These are phyloP conservation scores for Diplodia intermedia DNA, from an alignment of 2,329 filamentous ascomycete genomes.

Conservation along the genomic window DNA sequence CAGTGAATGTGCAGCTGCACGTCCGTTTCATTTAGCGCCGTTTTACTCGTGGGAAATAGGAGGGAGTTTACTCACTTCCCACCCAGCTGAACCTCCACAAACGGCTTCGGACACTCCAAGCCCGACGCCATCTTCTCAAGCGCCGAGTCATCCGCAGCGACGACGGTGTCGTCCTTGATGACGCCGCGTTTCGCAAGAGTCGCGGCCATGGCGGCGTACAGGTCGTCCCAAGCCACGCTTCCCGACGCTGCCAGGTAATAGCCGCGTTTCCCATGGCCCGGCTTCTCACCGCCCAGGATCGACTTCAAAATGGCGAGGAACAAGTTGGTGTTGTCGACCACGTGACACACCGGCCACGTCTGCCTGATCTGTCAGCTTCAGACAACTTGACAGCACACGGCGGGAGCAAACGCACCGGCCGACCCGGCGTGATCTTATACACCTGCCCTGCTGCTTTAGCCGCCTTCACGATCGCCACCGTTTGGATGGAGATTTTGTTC, in stretches of 20 bases:
- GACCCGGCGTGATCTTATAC: conserved; percentile 52
- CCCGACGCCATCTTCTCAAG: conserved; percentile 53
- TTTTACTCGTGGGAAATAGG: too few species aligned
- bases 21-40: conserved; percentile 25
- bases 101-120: conserved; percentile 44
- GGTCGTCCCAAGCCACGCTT: conserved; percentile 57
- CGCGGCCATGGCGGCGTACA: conserved; percentile 57
- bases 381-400: not conserved
- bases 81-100: conserved; percentile 53
- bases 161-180: conserved; percentile 50
- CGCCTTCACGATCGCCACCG: conserved; percentile 56
- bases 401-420: conserved; percentile 42
- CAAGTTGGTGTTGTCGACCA: conserved; percentile 56
- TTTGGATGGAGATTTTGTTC: conserved; percentile 61
- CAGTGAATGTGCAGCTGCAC: conserved; percentile 53
- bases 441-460: conserved; percentile 52
- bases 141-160: conserved; percentile 45
- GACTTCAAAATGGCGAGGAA: conserved; percentile 56
- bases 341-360: conserved; percentile 62
- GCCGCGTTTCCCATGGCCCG: conserved; percentile 53
- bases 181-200: conserved; percentile 51
- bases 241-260: conserved; percentile 61
- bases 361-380: conserved; percentile 35
- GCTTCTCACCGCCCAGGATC: conserved; percentile 52
- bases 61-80: conserved; percentile 49